Conservation (phyloP, 139 green algal genomes). For the Pleodorina starrii region DNA sequence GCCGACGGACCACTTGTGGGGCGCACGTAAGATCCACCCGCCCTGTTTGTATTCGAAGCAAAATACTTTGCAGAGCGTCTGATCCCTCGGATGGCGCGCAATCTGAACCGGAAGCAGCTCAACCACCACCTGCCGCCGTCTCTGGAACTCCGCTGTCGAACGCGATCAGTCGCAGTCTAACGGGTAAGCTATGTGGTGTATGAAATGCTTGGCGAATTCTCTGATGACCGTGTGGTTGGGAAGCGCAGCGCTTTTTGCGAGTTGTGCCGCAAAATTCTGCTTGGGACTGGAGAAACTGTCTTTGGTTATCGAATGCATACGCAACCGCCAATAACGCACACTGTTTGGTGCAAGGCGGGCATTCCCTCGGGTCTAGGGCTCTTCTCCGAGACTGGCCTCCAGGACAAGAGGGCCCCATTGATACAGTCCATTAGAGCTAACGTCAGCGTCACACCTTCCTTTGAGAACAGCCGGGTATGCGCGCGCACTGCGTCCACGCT, state of each 20-base stretch:
- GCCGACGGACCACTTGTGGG: background rate
- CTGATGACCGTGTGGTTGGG: background rate
- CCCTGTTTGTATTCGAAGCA: background rate
- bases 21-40: background rate
- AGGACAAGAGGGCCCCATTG: too few species aligned
- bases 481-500: background rate
- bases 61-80: background rate
- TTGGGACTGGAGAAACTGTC: too few species aligned
- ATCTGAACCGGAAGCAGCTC: background rate
- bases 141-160: background rate
- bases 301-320: too few species aligned
- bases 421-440: too few species aligned
- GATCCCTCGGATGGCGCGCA: background rate
- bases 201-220: background rate
- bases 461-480: background rate
- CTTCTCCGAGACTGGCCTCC: background rate
- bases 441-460: too few species aligned
- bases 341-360: too few species aligned
- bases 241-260: too few species aligned
- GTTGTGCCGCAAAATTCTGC: too few species aligned
- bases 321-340: too few species aligned
- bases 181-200: background rate
- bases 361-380: background rate
- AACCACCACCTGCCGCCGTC: background rate
- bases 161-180: conserved; percentile 17